A percentile compares a stretch with the other conserved stretches of the same genome.
Conservation (phyloP, 2,329 filamentous ascomycete genomes). For the Alternaria sp. region DNA sequence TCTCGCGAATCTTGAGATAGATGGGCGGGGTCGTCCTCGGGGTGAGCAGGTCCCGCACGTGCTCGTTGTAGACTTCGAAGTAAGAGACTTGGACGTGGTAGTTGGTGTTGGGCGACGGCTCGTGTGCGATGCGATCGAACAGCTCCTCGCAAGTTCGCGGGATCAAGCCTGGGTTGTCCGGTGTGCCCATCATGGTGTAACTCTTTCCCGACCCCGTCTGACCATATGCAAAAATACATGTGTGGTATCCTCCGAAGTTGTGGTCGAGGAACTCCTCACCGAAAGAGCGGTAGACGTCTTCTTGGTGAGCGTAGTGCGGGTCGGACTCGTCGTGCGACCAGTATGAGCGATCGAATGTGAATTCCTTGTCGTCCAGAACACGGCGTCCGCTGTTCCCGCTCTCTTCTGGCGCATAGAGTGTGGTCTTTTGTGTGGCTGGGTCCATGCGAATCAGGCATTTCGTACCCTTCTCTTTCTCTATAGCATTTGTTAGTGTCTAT, state of each 20-base stretch:
- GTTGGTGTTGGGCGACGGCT: constrained; percentile 87
- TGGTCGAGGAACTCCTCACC: constrained; percentile 98
- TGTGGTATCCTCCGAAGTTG: constrained; percentile 99
- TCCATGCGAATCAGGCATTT: constrained; percentile 93
- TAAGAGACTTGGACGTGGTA: constrained; percentile 98
- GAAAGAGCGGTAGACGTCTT: constrained; percentile 90
- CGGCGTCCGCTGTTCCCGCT: constrained; percentile 68
- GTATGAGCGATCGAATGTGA: constrained; percentile 97
- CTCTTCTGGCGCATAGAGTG: constrained; percentile 72
- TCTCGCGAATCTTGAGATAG: constrained; percentile 97
- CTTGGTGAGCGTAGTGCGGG: constrained; percentile 87
- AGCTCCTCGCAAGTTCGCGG: constrained; percentile 94
- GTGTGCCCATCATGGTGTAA: constrained; percentile 95
- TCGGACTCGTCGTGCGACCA: constrained; percentile 88
- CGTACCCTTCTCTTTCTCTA: constrained; percentile 81
- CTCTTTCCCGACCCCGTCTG: constrained; percentile 98
- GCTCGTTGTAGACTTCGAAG: constrained; percentile 99
- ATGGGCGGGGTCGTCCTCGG: constrained; percentile 80
- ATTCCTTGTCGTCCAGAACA: constrained; percentile 82
- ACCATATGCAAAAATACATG: constrained; percentile 97
- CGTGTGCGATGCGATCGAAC: constrained; percentile 87
- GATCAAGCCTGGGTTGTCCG: constrained; percentile 87
- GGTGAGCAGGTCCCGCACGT: constrained; percentile 90
- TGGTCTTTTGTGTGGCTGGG: constrained; percentile 83
- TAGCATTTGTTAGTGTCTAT: constrained; percentile 23